Base-by-base conservation (phyloP, 2,329 filamentous ascomycete species). In the Nigrograna mackinnonii region DNA sequence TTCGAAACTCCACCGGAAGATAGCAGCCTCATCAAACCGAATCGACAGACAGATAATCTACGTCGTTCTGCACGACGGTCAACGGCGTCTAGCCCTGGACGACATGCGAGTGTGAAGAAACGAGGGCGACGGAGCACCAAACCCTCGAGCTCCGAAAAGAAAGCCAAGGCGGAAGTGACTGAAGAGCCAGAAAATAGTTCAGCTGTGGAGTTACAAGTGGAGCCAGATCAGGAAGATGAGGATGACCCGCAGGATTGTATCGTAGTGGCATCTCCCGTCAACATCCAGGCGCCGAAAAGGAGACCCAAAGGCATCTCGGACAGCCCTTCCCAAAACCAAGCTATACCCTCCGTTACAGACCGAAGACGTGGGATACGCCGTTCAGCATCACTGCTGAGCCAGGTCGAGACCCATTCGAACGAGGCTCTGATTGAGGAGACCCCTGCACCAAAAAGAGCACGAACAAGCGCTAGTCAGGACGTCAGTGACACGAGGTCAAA, bases 221-320 rank as follows among this genome's bases (percentile, higher is more conserved):
- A 39, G 9, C 55, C 66, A 3, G 55, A 65, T 35, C 9, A 20
- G 14, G 22, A 34, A 3, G 56, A 66, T 4, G 56, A 65, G 2
- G 65, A 69, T 5, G 60, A 57, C 4, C 60, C 71, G 16, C 59
- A 60, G 17, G 70, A 71, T 31, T 70, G 68, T 41, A 73, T 74
- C 36, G 57, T 70, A 13, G 67, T 74, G 16, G 64, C 62, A 14
- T 46, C 47, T 4, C 45, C 55, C 11, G 4, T 38, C 41, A 3
- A 50, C 33, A 30, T n/a, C 11, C 22, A 2, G 35, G 16, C 36
- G 7, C 55, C 39, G 30, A 61, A 57, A 55, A 44, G 59, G 13
- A 60, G 57, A 37, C 44, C 54, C 5, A 52, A 44, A 43, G 33
- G 26, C 22, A 39, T 39, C 12, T 42, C 50, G 5, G 35, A 42